These are phyloP conservation scores for Marchantia paleacea DNA, from an alignment of 225 moss, liverwort and hornwort genomes.

Conservation along the genomic window DNA sequence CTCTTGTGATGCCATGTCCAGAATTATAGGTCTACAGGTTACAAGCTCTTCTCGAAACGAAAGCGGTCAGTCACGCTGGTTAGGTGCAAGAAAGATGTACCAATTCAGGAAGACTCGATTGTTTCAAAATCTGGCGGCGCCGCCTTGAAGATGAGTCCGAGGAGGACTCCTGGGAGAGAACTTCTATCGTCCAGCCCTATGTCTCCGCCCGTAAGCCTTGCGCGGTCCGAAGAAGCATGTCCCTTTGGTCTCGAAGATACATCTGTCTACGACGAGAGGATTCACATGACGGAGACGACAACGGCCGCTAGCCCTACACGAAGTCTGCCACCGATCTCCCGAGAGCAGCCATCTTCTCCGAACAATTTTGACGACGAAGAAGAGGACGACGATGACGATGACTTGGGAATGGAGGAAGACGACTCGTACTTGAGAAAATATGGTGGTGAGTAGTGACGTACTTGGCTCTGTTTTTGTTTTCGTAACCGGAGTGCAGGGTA, in stretches of 20 bases:
- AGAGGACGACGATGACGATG: constrained; percentile 1
- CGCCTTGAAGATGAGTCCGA: not conserved
- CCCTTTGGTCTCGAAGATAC: constrained; percentile 14
- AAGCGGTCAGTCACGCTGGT: constrained; percentile 9
- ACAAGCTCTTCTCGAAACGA: constrained; percentile 21
- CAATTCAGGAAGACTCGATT: not conserved
- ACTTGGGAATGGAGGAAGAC: constrained; percentile 17
- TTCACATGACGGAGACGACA: not conserved
- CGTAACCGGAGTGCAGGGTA: too few relatives aligned
- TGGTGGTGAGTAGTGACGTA: not conserved
- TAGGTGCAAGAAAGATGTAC: constrained; percentile 8
- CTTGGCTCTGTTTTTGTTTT: too few relatives aligned
- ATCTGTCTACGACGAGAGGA: constrained; percentile 11
- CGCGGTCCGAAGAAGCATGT: constrained; percentile 19
- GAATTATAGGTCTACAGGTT: constrained; percentile 16
- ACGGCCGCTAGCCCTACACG: not conserved
- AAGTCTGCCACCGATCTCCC: not conserved
- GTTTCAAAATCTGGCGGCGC: not conserved
- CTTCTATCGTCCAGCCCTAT: not conserved
- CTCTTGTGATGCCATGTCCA: not conserved
- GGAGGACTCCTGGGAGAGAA: constrained; percentile 15
- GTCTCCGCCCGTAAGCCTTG: constrained; percentile 7
- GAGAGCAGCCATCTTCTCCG: not conserved
- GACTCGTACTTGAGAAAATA: constrained; percentile 6
- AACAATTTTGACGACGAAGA: not conserved